phyloP scores from a whole-genome alignment of 2,329 filamentous ascomycete species.

The Trichothecium roseum region DNA sequence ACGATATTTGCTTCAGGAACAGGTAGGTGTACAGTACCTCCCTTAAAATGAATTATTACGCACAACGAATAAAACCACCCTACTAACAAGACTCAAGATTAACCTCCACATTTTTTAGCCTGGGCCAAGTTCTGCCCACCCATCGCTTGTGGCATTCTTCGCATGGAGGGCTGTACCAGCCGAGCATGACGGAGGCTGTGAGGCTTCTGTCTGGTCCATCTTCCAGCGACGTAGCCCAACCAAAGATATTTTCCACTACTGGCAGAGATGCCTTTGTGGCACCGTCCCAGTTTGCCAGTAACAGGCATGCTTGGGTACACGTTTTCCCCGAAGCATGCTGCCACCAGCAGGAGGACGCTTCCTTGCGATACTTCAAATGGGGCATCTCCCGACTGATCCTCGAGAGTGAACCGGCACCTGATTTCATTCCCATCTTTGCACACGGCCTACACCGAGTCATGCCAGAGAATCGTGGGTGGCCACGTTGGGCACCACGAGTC shows the following conservation, averaged over 20 bases:
- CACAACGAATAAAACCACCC: no score
- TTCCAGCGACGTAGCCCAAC: slow-evolving; percentile 38
- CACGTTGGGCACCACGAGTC: slow-evolving; percentile 68
- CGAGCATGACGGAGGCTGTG: slow-evolving; percentile 77
- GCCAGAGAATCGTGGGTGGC: slow-evolving; percentile 71
- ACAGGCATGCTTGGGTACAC: slow-evolving; percentile 78
- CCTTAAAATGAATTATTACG: neutral
- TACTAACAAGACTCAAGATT: slow-evolving; percentile 34
- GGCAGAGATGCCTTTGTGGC: slow-evolving; percentile 56
- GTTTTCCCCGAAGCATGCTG: slow-evolving; percentile 94
- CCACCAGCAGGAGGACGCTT: slow-evolving; percentile 70
- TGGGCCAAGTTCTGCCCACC: slow-evolving; percentile 84
- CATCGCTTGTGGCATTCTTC: slow-evolving; percentile 71
- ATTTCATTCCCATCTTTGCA: slow-evolving; percentile 88
- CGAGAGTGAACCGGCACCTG: slow-evolving; percentile 76
- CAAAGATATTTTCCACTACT: slow-evolving; percentile 53
- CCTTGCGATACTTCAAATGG: slow-evolving; percentile 98
- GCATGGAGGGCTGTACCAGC: slow-evolving; percentile 79
- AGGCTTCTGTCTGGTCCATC: slow-evolving; percentile 57
- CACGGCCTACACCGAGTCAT: slow-evolving; percentile 83
- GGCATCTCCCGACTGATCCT: slow-evolving; percentile 84
- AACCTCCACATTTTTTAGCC: slow-evolving; percentile 69
- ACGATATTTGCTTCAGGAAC: slow-evolving; percentile 91
- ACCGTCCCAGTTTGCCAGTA: slow-evolving; percentile 59
- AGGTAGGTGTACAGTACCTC: slow-evolving; percentile 42